A percentile compares a stretch with the other conserved stretches of the same genome.
Evolutionary conservation across 169 alveolate genomes (phyloP).

Genomic region (Plasmodium chabaudi): DNA sequence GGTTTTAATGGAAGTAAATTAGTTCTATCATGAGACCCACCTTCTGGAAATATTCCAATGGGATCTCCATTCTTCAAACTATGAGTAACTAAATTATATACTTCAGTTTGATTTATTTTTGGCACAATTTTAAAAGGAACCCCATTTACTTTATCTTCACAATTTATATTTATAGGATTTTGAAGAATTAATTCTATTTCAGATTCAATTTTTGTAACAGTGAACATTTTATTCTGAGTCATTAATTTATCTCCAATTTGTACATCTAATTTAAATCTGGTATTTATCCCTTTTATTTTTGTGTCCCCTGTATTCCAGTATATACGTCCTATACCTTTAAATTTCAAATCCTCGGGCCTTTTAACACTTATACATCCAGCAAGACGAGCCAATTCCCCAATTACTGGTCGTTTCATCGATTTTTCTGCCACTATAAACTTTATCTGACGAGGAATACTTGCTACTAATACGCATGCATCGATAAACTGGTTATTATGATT

Average conservation of each 20-base stretch:
- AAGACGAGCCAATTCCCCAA: constrained; percentile 89
- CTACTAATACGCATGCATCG: constrained; percentile 91
- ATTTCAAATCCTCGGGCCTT: constrained; percentile 90
- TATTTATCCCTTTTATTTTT: constrained; percentile 86
- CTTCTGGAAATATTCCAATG: constrained; percentile 96
- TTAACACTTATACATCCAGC: constrained; percentile 92
- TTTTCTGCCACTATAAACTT: constrained; percentile 90
- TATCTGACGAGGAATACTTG: constrained; percentile 91
- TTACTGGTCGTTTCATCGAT: constrained; percentile 85
- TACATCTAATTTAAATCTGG: constrained; percentile 89
- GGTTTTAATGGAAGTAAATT: constrained; percentile 95
- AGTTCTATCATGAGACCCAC: constrained; percentile 97
- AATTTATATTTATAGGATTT: constrained; percentile 76
- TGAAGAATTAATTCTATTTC: constrained; percentile 90
- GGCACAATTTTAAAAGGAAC: constrained; percentile 88
- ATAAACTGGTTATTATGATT: constrained; percentile 94
- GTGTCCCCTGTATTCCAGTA: constrained; percentile 80
- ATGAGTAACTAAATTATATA: constrained; percentile 90
- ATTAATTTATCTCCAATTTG: constrained; percentile 89
- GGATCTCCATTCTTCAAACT: constrained; percentile 91
- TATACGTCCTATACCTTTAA: constrained; percentile 88
- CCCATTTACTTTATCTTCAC: constrained; percentile 82
- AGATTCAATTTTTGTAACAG: constrained; percentile 87
- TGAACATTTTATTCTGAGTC: constrained; percentile 81
- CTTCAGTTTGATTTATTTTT: constrained; percentile 92